phyloP scores from a whole-genome alignment of 805 yeast species.

The Candida adriatica region DNA sequence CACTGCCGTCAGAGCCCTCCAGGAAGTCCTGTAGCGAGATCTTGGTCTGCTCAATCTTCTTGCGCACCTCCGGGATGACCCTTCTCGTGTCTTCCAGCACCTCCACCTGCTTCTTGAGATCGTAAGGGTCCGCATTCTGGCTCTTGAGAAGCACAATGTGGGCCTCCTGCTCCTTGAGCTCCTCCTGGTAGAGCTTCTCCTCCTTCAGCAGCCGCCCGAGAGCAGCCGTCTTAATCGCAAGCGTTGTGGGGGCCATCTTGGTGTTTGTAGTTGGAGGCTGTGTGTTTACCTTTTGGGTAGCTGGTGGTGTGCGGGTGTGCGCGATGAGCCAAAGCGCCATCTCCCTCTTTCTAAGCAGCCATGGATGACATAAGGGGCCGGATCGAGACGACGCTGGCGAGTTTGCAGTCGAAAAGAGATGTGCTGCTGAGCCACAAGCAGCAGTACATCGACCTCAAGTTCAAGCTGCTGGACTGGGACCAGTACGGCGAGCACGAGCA shows the following conservation, averaged over 20 bases:
- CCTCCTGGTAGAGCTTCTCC: constrained; percentile 51
- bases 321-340: no score
- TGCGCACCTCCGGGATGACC: constrained; percentile 42
- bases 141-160: constrained; percentile 41
- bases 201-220: constrained; percentile 65
- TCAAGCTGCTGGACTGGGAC: constrained; percentile 15
- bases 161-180: constrained; percentile 45
- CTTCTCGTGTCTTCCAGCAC: constrained; percentile 48
- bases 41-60: constrained; percentile 33
- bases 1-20: constrained; percentile 29
- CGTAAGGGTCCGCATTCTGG: constrained; percentile 53
- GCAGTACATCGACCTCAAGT: constrained; percentile 18
- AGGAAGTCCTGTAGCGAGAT: constrained; percentile 34
- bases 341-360: no score
- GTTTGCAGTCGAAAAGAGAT: constrained; percentile 6
- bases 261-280: no score
- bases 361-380: constrained; percentile 15
- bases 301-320: no score
- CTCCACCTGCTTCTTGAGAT: constrained; percentile 47
- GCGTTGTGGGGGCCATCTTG: constrained; percentile 58
- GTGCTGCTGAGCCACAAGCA: constrained; percentile 13
- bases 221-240: constrained; percentile 68
- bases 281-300: no score
- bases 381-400: constrained; percentile 7
- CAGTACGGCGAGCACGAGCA: constrained; percentile 6